Conservation (phyloP, 148 eudicot species). For the Gaultheria prostrata region DNA sequence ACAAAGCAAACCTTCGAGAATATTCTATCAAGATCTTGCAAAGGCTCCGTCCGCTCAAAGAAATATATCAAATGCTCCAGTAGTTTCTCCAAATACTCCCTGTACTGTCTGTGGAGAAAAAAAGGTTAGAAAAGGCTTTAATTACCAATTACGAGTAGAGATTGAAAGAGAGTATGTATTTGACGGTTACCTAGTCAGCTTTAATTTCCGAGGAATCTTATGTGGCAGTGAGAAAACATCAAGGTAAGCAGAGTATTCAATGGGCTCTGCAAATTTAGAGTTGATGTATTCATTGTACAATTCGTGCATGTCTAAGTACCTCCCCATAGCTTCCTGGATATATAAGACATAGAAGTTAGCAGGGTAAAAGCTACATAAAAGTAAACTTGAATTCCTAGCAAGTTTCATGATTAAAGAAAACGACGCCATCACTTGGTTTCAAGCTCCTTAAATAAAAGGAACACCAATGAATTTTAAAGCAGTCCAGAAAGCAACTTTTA, state of each 20-base stretch:
- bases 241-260: conserved; percentile 78
- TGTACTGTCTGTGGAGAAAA: conserved; percentile 63
- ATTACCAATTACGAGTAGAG: neutral
- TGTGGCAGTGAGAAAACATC: conserved; percentile 63
- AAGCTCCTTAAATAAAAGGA: neutral
- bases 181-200: conserved; percentile 55
- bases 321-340: conserved; percentile 84
- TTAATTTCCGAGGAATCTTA: conserved; percentile 62
- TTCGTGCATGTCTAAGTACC: conserved; percentile 91
- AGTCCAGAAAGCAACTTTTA: neutral
- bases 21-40: conserved; percentile 90
- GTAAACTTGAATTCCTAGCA: neutral
- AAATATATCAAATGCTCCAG: conserved; percentile 75
- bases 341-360: neutral
- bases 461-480: neutral
- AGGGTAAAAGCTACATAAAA: neutral
- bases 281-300: conserved; percentile 79
- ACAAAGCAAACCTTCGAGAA: conserved; percentile 52
- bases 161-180: neutral
- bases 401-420: neutral
- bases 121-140: neutral
- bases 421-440: neutral
- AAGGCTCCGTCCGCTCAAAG: conserved; percentile 87
- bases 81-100: conserved; percentile 70
- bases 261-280: conserved; percentile 81